phyloP scores from a whole-genome alignment of 495 filamentous ascomycete genomes.

The Trichoderma erinaceum region DNA sequence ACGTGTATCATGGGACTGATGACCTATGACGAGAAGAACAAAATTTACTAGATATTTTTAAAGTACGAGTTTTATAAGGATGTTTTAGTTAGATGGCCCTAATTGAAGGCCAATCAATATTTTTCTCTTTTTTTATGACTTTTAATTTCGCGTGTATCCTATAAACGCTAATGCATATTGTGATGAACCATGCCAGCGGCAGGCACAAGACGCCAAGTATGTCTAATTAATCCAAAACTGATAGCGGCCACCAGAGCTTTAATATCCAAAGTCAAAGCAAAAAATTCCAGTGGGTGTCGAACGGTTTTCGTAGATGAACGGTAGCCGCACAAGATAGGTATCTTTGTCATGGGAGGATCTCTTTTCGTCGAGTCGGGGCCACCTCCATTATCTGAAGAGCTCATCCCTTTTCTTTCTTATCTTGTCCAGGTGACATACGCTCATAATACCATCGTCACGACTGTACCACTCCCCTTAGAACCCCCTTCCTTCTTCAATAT shows the following conservation, averaged over 20 bases:
- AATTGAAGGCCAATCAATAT: neutral
- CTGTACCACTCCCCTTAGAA: neutral
- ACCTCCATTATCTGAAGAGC: neutral
- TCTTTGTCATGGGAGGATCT: neutral
- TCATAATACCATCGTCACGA: neutral
- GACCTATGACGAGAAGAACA: neutral
- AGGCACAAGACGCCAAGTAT: neutral
- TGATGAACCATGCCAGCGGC: neutral
- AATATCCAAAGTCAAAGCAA: neutral
- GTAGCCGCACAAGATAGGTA: neutral
- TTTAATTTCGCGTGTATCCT: neutral
- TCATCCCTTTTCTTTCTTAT: neutral
- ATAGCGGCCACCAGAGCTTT: neutral
- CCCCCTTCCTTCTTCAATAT: neutral
- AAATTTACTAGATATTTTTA: neutral
- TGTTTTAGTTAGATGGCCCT: neutral
- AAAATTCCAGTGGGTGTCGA: neutral
- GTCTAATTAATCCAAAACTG: neutral
- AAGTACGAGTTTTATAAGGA: neutral
- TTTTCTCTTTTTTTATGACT: neutral
- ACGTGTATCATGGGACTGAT: constrained; percentile 4
- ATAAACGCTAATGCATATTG: neutral
- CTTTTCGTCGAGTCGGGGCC: neutral
- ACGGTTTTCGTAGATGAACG: neutral
- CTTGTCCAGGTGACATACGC: neutral